Base-by-base conservation (phyloP, 2,329 filamentous ascomycete genomes). In the Neoscytalidium dimidiatum region DNA sequence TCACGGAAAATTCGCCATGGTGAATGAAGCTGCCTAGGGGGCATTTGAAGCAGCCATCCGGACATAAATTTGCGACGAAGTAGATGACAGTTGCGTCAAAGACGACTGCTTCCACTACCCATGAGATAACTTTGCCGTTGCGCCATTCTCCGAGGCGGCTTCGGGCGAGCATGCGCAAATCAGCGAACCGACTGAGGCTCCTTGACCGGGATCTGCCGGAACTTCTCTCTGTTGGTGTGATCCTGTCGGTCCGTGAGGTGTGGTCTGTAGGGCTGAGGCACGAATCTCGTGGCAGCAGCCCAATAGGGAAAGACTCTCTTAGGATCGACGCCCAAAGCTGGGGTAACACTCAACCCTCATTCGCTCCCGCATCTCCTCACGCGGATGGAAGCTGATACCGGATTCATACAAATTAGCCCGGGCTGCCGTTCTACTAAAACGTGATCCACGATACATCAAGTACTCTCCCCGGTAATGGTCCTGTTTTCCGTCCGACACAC, bases 251-350 rank as follows among this genome's bases (percentile, higher is more conserved):
- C 33, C 6, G 9, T 0, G 5, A 28, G n/a, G 23, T 19, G 53
- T 60, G n/a, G 56, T 60, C 23, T 21, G 29, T 60, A 46, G 28
- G 56, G 56, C 56, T 60, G 56, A 60, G 38, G 28, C 26, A 60
- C 28, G 33, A 26, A 58, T 43, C 53, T 58, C 53, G 53, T 58
- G n/a, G 56, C 9, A 23, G 8, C 43, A 17, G 41, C 56, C 56
- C 41, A 60, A 60, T 60, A 9, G 17, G 56, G 56, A 60, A 46
- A 60, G 53, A 44, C 8, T 23, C 26, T 33, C 7, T 14, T 6
- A 23, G 41, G 56, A 60, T 60, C 56, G 38, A 33, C 56, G 26
- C 38, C 38, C n/a, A 44, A 29, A 46, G n/a, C 41, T 46, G 56
- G 56, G 53, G 56, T 60, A 60, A 28, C 41, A 44, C 28, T 19